Evolutionary conservation across 202 grass and related monocot genomes (phyloP), one percentile per base, ranked within the genome.

Genomic region (Zizania palustris): DNA sequence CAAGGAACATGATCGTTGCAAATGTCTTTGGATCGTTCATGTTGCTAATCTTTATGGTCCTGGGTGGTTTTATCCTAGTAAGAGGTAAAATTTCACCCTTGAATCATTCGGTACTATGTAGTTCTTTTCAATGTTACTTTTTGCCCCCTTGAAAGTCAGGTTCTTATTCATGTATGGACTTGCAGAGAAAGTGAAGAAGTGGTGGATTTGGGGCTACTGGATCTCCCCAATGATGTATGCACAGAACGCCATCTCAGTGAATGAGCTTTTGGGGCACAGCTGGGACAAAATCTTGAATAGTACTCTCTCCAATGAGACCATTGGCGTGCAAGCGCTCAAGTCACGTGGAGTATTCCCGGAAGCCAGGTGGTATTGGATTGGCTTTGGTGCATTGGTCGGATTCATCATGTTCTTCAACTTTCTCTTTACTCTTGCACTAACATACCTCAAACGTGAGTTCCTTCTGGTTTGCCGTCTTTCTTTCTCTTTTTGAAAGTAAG

Each of bases 311-410:
- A 91, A 73, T 1, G 76, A 89, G 48, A 45, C 86, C 63, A 74
- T 97, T 35, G 93, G 93, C 21, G 83, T 88, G 41, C 33, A 51
- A 22, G 49, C 79, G 22, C 85, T 97, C 34, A 84, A 81, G 64
- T 63, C 44, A 14, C 90, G 88, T 35, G 88, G 86, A 76, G 56
- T 97, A 60, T 97, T 97, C 61, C 58, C 86, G 16, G 90, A 93
- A 85, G 83, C 93, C 20, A 97, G 85, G 75, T 97, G 93, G 93
- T 97, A 93, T 67, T 97, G 93, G 93, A 91, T 97, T 54, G 90
- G 93, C 35, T 82, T 93, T 13, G 88, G 86, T 48, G 93, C 81
- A 46, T 66, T 97, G 87, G 33, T 97, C 14, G 93, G 84, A 35
- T 97, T 80, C 49, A 76, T 86, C 66, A 40, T 97, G 12, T 65